These are phyloP conservation scores for Pythium rishiriense DNA, from an alignment of 352 stramenopile genomes.

Conservation along the genomic window DNA sequence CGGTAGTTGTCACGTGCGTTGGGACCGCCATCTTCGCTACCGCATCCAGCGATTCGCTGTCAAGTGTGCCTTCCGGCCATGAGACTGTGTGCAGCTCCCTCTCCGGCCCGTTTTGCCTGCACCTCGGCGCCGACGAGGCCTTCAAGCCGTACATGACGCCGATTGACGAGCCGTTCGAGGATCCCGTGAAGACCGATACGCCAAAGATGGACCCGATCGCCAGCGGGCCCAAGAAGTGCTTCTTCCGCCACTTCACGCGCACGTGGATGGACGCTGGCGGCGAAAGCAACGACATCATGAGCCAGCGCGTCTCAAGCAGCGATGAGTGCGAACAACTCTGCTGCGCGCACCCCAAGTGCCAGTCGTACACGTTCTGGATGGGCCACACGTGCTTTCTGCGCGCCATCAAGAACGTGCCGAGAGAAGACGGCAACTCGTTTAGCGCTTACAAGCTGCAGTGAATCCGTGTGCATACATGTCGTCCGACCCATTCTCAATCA, in stretches of 20 bases:
- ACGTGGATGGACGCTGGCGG: conserved; percentile 75
- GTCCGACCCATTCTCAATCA: not conserved
- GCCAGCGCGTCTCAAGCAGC: conserved; percentile 45
- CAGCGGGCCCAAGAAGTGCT: conserved; percentile 40
- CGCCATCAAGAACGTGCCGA: conserved; percentile 37
- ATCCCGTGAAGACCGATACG: not conserved
- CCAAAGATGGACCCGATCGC: not conserved
- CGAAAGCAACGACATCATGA: conserved; percentile 64
- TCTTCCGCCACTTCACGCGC: conserved; percentile 62
- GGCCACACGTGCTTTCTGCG: conserved; percentile 72
- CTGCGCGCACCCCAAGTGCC: conserved; percentile 55
- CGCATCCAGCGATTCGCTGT: not conserved
- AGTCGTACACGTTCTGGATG: conserved; percentile 75
- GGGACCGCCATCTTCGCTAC: not conserved
- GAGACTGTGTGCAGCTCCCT: conserved; percentile 58
- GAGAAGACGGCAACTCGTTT: conserved; percentile 55
- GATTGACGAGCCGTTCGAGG: conserved; percentile 27
- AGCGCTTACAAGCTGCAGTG: conserved; percentile 41
- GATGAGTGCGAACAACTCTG: conserved; percentile 71
- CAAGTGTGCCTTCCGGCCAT: not conserved
- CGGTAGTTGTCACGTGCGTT: not conserved
- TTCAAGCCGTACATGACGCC: conserved; percentile 66
- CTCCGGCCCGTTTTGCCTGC: conserved; percentile 59
- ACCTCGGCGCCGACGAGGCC: conserved; percentile 33
- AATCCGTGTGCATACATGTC: not conserved